These are phyloP conservation scores for Scutellaria baicalensis DNA, from an alignment of 257 asterid species.

Conservation along the genomic window DNA sequence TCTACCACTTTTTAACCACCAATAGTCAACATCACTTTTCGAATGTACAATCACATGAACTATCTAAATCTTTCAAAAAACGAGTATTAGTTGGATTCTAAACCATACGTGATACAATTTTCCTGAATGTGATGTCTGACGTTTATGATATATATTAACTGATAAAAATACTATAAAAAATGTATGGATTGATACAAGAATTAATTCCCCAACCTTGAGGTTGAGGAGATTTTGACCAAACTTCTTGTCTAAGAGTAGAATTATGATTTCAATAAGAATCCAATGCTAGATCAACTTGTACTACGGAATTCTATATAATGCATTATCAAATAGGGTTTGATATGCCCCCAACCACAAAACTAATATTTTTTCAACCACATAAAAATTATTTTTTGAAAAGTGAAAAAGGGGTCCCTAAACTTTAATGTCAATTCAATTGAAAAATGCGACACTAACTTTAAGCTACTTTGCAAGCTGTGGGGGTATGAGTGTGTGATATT, in stretches of 20 bases:
- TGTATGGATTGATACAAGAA: neutral
- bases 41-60: too few species aligned
- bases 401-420: slow-evolving; percentile 11
- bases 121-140: too few species aligned
- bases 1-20: too few species aligned
- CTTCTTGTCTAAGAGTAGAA: slow-evolving; percentile 4
- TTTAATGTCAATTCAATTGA: slow-evolving; percentile 35
- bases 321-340: neutral
- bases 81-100: too few species aligned
- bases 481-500: neutral
- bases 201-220: neutral
- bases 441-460: slow-evolving; percentile 20
- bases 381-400: neutral
- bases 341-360: neutral
- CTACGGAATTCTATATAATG: neutral
- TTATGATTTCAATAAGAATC: neutral
- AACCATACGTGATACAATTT: too few species aligned
- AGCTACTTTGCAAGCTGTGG: slow-evolving; percentile 15
- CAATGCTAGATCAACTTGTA: slow-evolving; percentile 19
- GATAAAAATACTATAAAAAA: too few species aligned
- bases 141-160: too few species aligned
- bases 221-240: slow-evolving; percentile 15
- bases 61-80: too few species aligned
- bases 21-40: too few species aligned
- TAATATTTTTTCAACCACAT: neutral